A percentile compares a stretch with the other conserved stretches of the same genome.
Evolutionary conservation across 768 basidiomycete genomes (phyloP).

Genomic region (Phlegmacium glaucopus): DNA sequence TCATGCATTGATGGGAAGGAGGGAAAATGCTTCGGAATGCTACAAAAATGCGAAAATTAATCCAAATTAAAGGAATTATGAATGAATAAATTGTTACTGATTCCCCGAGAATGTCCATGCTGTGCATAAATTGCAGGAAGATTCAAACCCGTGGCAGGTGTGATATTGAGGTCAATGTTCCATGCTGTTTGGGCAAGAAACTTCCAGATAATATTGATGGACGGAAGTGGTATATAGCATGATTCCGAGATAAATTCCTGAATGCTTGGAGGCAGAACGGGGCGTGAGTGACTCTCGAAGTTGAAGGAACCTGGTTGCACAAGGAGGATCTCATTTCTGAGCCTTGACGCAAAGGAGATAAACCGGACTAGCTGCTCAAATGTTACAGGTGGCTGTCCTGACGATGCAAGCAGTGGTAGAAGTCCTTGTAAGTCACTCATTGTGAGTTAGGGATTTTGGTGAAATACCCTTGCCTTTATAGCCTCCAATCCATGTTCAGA

Average conservation of each 20-base stretch:
- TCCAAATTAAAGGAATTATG: background rate
- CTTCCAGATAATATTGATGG: background rate
- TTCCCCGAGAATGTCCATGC: background rate
- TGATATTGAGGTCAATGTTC: background rate
- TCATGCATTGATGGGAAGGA: background rate
- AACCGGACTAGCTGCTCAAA: background rate
- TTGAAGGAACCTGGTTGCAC: background rate
- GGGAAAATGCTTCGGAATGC: slow-evolving; percentile 2
- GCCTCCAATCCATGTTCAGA: background rate
- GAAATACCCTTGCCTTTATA: background rate
- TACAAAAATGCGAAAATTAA: background rate
- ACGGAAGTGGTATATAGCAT: background rate
- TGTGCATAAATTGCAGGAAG: background rate
- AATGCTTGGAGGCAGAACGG: background rate
- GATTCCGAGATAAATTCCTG: background rate
- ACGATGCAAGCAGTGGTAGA: background rate
- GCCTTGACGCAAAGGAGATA: background rate
- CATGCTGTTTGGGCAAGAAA: background rate
- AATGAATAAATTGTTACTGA: background rate
- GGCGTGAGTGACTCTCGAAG: background rate
- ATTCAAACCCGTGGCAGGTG: background rate
- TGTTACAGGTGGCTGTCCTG: background rate
- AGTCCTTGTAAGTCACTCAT: background rate
- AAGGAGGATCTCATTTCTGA: background rate
- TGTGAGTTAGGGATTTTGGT: background rate